Conservation (phyloP, 257 asterid genomes). For the Fraxinus cuspidata region DNA sequence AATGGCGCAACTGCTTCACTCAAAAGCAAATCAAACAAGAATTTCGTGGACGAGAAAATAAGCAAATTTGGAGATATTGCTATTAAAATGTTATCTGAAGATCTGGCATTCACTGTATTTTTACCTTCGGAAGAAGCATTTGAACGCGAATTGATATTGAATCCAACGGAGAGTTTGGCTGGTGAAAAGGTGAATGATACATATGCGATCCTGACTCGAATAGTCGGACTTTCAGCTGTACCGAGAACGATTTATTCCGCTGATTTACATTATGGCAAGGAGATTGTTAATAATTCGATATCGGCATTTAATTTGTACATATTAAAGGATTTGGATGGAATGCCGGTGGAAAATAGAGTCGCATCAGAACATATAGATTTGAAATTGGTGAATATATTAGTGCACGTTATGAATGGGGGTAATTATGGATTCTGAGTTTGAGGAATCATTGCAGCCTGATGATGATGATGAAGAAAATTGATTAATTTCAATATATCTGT, state of each 20-base stretch:
- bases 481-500: background rate
- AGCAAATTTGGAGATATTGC: constrained; percentile 61
- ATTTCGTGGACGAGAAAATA: constrained; percentile 22
- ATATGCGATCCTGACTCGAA: constrained; percentile 63
- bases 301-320: constrained; percentile 55
- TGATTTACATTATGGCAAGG: constrained; percentile 45
- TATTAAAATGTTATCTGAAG: constrained; percentile 65
- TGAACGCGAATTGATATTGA: constrained; percentile 50
- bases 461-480: constrained; percentile 2
- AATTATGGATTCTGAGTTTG: constrained; percentile 64
- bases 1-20: constrained; percentile 5
- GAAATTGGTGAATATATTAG: constrained; percentile 39
- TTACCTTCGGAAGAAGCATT: constrained; percentile 71
- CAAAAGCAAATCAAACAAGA: background rate
- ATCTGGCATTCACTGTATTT: constrained; percentile 74
- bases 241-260: constrained; percentile 49
- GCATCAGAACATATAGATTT: constrained; percentile 46
- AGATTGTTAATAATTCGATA: constrained; percentile 55
- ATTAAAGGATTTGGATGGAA: constrained; percentile 47
- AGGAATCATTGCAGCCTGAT: constrained; percentile 43
- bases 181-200: constrained; percentile 36
- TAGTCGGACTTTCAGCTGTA: constrained; percentile 73
- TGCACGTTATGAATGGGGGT: constrained; percentile 58
- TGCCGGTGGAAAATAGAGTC: constrained; percentile 56
- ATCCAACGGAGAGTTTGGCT: constrained; percentile 39